A percentile compares a stretch with the other conserved stretches of the same genome.
phyloP scores from a whole-genome alignment of 2,329 filamentous ascomycete species.

The Scedosporium boydii region DNA sequence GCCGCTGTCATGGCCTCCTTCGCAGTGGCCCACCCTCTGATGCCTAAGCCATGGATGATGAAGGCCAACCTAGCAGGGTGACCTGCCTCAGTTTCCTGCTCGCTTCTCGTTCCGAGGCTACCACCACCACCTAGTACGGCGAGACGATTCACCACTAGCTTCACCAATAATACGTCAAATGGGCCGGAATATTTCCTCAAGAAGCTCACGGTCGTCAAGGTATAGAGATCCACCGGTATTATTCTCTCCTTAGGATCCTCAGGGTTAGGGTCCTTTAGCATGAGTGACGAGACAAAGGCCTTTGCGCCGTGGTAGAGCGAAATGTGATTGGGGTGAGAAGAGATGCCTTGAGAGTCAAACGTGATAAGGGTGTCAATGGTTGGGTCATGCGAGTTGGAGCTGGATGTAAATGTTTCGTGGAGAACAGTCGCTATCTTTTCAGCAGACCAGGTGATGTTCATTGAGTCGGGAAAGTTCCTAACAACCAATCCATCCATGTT shows the following conservation, averaged over 20 bases:
- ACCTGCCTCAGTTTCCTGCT: conserved; percentile 24
- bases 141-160: conserved; percentile 48
- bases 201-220: conserved; percentile 63
- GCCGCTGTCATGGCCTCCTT: conserved; percentile 82
- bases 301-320: conserved; percentile 77
- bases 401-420: conserved; percentile 64
- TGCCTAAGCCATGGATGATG: conserved; percentile 62
- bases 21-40: conserved; percentile 42
- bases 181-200: conserved; percentile 73
- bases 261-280: conserved; percentile 46
- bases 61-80: conserved; percentile 59
- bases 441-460: conserved; percentile 69
- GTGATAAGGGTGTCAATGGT: conserved; percentile 78
- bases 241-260: conserved; percentile 36
- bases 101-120: conserved; percentile 7
- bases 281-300: conserved; percentile 59
- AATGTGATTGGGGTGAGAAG: conserved; percentile 86
- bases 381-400: conserved; percentile 33
- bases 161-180: conserved; percentile 63
- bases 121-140: conserved; percentile 12
- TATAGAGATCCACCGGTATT: conserved; percentile 72
- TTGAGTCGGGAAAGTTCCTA: conserved; percentile 76
- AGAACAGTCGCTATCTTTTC: conserved; percentile 62
- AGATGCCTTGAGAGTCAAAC: conserved; percentile 77
- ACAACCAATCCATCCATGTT: conserved; percentile 9